Base-by-base conservation (phyloP, 2,329 filamentous ascomycete genomes). In the Dothistroma pini region DNA sequence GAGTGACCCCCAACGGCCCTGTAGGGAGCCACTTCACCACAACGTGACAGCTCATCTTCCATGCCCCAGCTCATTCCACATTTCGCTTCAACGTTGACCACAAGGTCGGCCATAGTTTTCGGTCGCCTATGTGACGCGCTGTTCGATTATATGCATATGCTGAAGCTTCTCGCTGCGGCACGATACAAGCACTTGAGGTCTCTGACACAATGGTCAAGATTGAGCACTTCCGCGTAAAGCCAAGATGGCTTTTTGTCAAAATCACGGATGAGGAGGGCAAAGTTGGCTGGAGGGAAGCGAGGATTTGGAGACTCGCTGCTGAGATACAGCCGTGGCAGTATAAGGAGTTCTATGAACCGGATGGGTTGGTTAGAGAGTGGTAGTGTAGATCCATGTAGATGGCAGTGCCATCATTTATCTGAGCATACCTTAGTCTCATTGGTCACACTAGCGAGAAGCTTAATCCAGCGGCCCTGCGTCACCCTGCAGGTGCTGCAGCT, bases 161-260 rank as follows among this genome's bases (percentile, higher is more conserved):
- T 41, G 34, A 41, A 41, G 10, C 12, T n/a, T 14, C 14, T 16
- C n/a, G 38, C 14, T 41, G 38, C 48, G 25, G 19, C 4, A 7
- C 44, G n/a, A n/a, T 51, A 10, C 25, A 51, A 22, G 4, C 25
- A 35, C 4, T 21, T 6, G 9, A 25, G n/a, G 31, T n/a, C n/a
- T 44, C 16, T 22, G 31, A 10, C 35, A 61, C 16, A 5, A 89
- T 89, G 86, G 81, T 80, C 0, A 86, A 84, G 65, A 89, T 91
- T 49, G 88, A 90, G 68, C 90, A 91, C 71, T 91, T 91, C 72
- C 83, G 89, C 19, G 85, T 91, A 9, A 86, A 87, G 51, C 89
- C 89, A 14, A 80, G 89, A 47, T 92, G 89, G 89, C 79, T 92
- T 1, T 90, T 91, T 66, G 89, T 91, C 66, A 92, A 91, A 73